phyloP scores from a whole-genome alignment of 2,329 filamentous ascomycete genomes.

The Thielaviopsis musarum region DNA sequence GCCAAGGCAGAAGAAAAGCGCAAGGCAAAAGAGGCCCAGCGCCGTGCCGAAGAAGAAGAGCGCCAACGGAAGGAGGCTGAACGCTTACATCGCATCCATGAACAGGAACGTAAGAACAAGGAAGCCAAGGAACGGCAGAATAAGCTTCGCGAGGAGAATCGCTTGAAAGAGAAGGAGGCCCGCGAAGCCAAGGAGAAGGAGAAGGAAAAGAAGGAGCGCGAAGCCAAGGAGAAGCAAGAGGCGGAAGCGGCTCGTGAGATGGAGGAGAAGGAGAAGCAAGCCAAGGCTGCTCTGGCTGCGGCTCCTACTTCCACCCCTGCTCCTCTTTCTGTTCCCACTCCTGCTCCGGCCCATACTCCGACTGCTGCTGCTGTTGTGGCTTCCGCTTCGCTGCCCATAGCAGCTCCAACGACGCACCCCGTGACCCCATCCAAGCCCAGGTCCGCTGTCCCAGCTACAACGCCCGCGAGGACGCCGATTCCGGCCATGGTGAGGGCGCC shows the following conservation, averaged over 20 bases:
- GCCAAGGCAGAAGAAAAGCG: constrained; percentile 77
- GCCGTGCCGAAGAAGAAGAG: constrained; percentile 81
- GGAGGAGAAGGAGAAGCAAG: background rate
- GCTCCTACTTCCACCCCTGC: background rate
- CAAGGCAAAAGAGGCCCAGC: constrained; percentile 79
- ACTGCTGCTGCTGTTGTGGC: background rate
- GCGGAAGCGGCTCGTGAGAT: constrained; percentile 18
- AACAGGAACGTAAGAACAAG: constrained; percentile 67
- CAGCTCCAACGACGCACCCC: background rate
- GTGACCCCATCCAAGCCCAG: constrained; percentile 14
- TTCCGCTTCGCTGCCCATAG: background rate
- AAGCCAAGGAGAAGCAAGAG: constrained; percentile 43
- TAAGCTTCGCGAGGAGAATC: constrained; percentile 68
- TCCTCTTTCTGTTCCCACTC: background rate
- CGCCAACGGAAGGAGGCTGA: constrained; percentile 72
- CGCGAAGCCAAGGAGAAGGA: constrained; percentile 57
- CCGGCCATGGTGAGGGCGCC: constrained; percentile 22
- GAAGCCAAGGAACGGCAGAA: constrained; percentile 52
- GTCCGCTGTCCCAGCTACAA: constrained; percentile 19
- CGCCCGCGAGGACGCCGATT: constrained; percentile 21
- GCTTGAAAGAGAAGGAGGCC: constrained; percentile 61
- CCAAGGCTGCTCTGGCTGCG: background rate
- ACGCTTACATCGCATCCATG: constrained; percentile 58
- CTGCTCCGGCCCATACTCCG: background rate
- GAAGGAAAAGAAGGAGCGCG: constrained; percentile 38